Base-by-base conservation (phyloP, 164 flowering plant species). In the Vitis rotundifolia region DNA sequence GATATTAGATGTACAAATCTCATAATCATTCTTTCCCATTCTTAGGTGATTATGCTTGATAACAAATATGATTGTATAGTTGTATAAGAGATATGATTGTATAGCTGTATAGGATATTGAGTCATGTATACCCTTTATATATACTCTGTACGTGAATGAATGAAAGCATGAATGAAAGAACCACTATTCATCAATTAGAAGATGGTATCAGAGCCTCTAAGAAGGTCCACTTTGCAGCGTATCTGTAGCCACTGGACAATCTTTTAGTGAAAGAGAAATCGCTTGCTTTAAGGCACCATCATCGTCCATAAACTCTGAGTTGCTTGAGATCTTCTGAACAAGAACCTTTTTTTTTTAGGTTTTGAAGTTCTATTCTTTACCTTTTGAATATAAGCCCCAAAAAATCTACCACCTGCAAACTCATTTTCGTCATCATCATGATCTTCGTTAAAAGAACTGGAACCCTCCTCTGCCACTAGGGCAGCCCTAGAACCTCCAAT, bases 261-360 rank as follows among this genome's bases (percentile, higher is more conserved):
- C 87, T 67, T 79, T 76, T 16, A 91, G 83, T 9, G 98, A 94
- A 52, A 92, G 88, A 71, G 92, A 91, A 75, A 94, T 91, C 14
- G 98, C 97, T 92, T 87, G 83, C 83, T 68, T 76, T 60, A 94
- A 53, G 29, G 83, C 90, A 47, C 76, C 86, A 76, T 94, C 91
- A 12, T 92, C 88, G 72, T 82, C 90, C 48, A 81, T 61, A 52
- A 58, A 73, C 68, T 79, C 87, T n/a, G 78, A 59, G n/a, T 76
- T 70, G 57, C 63, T 49, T 26, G 14, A 16, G 11, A 61, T 53
- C 70, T 76, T 85, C 58, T 79, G 57, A 50, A 61, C 44, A 26
- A 80, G 59, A 52, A 50, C 78, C n/a, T n/a, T 73, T 78, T 79
- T 75, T 85, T 88, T 72, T 73, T 80, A 50, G 76, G 49, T 66